Conservation (phyloP, 495 filamentous ascomycete genomes). For the Neurospora tetraspora region DNA sequence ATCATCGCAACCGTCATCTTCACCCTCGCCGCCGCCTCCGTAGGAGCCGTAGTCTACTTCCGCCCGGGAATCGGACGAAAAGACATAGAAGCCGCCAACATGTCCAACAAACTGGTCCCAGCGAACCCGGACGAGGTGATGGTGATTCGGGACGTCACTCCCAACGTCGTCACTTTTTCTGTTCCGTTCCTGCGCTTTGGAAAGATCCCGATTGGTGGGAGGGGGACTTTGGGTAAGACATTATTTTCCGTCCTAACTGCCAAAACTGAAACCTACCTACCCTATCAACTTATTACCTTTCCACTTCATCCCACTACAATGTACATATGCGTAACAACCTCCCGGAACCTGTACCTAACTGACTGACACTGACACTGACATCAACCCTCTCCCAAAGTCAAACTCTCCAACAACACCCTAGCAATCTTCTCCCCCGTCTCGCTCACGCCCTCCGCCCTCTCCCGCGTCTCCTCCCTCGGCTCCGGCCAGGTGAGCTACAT, state of each 20-base stretch:
- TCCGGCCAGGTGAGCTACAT: slow-evolving; percentile 64
- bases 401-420: slow-evolving; percentile 61
- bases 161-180: slow-evolving; percentile 71
- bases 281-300: too few relatives aligned
- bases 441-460: background rate
- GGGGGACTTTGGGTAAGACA: slow-evolving; percentile 70
- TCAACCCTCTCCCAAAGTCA: slow-evolving; percentile 40
- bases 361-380: too few relatives aligned
- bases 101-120: slow-evolving; percentile 38
- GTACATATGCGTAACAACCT: too few relatives aligned
- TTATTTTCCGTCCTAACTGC: background rate
- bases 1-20: background rate
- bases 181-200: slow-evolving; percentile 81
- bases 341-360: too few relatives aligned
- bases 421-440: slow-evolving; percentile 83
- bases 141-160: slow-evolving; percentile 76
- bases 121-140: slow-evolving; percentile 66
- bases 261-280: background rate
- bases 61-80: background rate
- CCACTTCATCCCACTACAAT: too few relatives aligned
- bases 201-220: slow-evolving; percentile 67
- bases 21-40: background rate
- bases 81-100: slow-evolving; percentile 9
- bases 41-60: background rate
- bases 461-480: slow-evolving; percentile 38